These are phyloP conservation scores for Mallotus nudiflorus DNA, from an alignment of 345 rosid species.

Conservation along the genomic window DNA sequence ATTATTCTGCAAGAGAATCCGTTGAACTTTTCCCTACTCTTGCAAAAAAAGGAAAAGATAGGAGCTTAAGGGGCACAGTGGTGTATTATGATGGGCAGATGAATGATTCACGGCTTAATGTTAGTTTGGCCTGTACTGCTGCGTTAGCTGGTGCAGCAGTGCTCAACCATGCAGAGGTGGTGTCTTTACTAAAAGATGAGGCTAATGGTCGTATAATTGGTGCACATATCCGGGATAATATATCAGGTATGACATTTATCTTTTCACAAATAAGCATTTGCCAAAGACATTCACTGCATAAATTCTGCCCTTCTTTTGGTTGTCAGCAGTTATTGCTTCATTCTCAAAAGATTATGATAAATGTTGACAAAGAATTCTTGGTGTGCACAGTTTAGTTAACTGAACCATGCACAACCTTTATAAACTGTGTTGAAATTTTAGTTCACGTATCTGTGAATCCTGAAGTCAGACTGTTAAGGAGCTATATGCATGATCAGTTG, in stretches of 20 bases:
- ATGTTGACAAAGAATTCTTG: not conserved
- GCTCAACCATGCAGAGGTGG: conserved; percentile 92
- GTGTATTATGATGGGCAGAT: conserved; percentile 98
- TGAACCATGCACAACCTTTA: too few relatives aligned
- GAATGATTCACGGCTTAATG: conserved; percentile 95
- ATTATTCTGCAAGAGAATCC: conserved; percentile 83
- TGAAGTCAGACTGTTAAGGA: too few relatives aligned
- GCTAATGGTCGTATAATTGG: conserved; percentile 57
- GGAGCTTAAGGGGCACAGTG: conserved; percentile 78
- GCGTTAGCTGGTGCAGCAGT: conserved; percentile 93
- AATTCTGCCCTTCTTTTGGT: not conserved
- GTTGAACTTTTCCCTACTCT: conserved; percentile 91
- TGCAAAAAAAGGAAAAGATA: conserved; percentile 66
- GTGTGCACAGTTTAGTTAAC: too few relatives aligned
- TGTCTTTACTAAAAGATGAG: conserved; percentile 74
- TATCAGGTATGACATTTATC: conserved; percentile 55
- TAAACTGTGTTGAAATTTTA: too few relatives aligned
- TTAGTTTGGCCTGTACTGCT: conserved; percentile 87
- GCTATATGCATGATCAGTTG: too few relatives aligned
- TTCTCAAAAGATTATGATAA: not conserved
- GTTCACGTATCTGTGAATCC: too few relatives aligned
- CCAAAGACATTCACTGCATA: conserved; percentile 1
- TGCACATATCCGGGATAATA: conserved; percentile 81
- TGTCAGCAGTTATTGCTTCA: not conserved
- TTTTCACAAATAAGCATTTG: not conserved